A percentile compares a stretch with the other conserved stretches of the same genome.
These are phyloP conservation scores for Claviceps sp. DNA, from an alignment of 2,329 filamentous ascomycete genomes.

Conservation along the genomic window DNA sequence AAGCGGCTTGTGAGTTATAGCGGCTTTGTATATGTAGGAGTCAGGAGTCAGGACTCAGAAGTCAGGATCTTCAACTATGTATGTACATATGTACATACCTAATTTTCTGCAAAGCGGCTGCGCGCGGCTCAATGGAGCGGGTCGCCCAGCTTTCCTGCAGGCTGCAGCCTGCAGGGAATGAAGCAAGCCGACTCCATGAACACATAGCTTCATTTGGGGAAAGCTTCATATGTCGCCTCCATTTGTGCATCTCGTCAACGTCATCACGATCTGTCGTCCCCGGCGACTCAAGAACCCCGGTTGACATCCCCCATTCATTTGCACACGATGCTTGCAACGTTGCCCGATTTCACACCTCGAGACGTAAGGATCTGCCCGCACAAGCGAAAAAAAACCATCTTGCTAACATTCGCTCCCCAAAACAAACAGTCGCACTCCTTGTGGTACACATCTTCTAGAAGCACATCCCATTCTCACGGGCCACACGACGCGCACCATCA, in stretches of 20 bases:
- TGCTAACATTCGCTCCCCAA: background rate
- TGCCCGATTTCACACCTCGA: slow-evolving; percentile 55
- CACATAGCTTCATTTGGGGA: background rate
- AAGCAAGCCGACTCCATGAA: background rate
- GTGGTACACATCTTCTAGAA: slow-evolving; percentile 57
- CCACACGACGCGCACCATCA: slow-evolving; percentile 20
- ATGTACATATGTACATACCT: no score
- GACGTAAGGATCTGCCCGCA: slow-evolving; percentile 37
- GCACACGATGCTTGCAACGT: slow-evolving; percentile 42
- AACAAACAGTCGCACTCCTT: slow-evolving; percentile 50
- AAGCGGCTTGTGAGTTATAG: no score
- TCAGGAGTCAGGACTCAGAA: no score
- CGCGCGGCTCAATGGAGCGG: no score
- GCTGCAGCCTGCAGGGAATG: no score
- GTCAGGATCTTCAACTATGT: no score
- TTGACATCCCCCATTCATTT: background rate
- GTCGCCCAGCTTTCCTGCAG: no score
- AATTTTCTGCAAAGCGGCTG: no score
- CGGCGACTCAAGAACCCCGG: background rate
- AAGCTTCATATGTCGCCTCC: background rate
- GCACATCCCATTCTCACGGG: slow-evolving; percentile 25
- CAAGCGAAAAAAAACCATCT: background rate
- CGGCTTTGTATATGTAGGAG: no score
- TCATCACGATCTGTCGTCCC: background rate
- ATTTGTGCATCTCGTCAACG: background rate